Conservation (phyloP, 208 protist species). For the Trypanosoma rangeli region DNA sequence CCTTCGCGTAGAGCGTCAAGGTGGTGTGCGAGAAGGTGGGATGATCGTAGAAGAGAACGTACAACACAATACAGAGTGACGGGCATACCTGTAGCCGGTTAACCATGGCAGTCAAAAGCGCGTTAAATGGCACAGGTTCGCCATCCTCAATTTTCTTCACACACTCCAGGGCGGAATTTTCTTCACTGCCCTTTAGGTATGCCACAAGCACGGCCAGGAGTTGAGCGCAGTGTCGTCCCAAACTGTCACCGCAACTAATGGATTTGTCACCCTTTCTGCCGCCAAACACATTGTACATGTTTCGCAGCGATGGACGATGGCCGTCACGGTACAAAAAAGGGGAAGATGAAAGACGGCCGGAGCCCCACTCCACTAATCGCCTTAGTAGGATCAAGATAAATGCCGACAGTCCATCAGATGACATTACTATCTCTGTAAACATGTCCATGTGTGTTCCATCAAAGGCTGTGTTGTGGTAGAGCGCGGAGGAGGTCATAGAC, state of each 20-base stretch:
- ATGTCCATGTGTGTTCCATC: slow-evolving; percentile 58
- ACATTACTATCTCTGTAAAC: slow-evolving; percentile 78
- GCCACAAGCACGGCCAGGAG: slow-evolving; percentile 65
- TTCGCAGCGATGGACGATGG: slow-evolving; percentile 27
- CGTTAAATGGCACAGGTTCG: slow-evolving; percentile 32
- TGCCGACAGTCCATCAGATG: slow-evolving; percentile 31
- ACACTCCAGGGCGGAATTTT: slow-evolving; percentile 56
- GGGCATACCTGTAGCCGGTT: slow-evolving; percentile 46
- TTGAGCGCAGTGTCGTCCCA: slow-evolving; percentile 50
- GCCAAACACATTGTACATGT: slow-evolving; percentile 43
- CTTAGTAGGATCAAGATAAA: slow-evolving; percentile 50
- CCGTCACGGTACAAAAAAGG: slow-evolving; percentile 49
- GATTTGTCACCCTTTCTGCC: slow-evolving; percentile 9
- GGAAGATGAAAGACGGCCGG: slow-evolving; percentile 15
- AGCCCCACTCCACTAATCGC: slow-evolving; percentile 58
- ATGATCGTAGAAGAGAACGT: slow-evolving; percentile 72
- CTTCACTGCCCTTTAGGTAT: slow-evolving; percentile 60
- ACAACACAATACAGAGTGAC: slow-evolving; percentile 62
- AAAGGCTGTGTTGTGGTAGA: slow-evolving; percentile 67
- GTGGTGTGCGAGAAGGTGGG: slow-evolving; percentile 50
- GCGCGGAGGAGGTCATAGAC: slow-evolving; percentile 71
- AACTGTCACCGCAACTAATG: slow-evolving; percentile 38
- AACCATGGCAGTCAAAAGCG: slow-evolving; percentile 42
- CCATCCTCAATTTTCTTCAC: slow-evolving; percentile 34
- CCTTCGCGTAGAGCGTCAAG: slow-evolving; percentile 31